Evolutionary conservation across 805 yeast species (phyloP), one percentile per base, ranked within the genome.

Genomic region (Kuraishia piskuri): DNA sequence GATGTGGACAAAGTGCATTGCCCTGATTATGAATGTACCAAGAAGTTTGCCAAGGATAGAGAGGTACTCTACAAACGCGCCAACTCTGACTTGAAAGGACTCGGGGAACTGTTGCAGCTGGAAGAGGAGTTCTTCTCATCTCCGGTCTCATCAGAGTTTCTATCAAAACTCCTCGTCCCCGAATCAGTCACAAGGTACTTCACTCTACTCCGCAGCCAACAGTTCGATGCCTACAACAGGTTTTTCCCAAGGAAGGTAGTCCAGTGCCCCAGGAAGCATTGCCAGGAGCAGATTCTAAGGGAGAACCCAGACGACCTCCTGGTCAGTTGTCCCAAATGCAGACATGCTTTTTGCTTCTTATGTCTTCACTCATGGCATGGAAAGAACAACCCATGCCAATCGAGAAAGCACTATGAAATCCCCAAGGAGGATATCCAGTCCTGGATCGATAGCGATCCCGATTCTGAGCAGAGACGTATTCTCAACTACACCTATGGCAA

Each of bases 281-380:
- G 88, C 58, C 60, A 67, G 1, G 64, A 65, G 3, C 74, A 75
- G 69, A 73, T 82, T 24, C 70, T 81, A 37, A 66, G 82, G 49
- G 73, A 73, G 21, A 71, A 79, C 56, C 63, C 71, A 17, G 73
- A 72, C 53, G 80, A 77, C 8, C 63, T 72, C 8, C 64, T 83
- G 53, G 70, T 79, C 2, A 69, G 75, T 20, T 83, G 88, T 59
- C 65, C 71, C 0, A 55, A 61, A 3, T 83, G 88, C 61, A 63
- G 66, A 10, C 71, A 75, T 57, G 82, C 83, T 0, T 83, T 81
- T 57, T 83, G 88, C 59, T 70, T 71, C 55, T 71, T 70, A 24
- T 83, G 88, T 63, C 63, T 72, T 5, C 82, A 76, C 57, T 78
- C 86, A 2, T 83, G 84, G 82, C 88, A 83, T 63, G 85, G 86